Evolutionary conservation across 2,329 filamentous ascomycete species (phyloP), one percentile per base, ranked within the genome.

Genomic region (Talaromyces sp.): DNA sequence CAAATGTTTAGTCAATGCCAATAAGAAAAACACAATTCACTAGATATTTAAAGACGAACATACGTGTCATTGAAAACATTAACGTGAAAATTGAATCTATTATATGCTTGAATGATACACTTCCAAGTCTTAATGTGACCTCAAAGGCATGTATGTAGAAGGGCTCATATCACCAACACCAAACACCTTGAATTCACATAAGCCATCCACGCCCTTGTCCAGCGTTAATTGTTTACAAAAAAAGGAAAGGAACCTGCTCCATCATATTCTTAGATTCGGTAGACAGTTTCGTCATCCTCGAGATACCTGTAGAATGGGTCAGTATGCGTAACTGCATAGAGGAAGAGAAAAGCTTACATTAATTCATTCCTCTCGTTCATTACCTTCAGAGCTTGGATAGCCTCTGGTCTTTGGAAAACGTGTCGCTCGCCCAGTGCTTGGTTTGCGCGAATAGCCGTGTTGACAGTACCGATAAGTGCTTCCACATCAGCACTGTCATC

Each of bases 321-420:
- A 64, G 62, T 65, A 60, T 65, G 54, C 19, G 11, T 27, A 7
- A 14, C 14, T 29, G 31, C 2, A 29, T 26, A 24, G 24, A 8
- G 43, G 48, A 60, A n/a, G 35, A 51, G 38, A 26, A 38, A 17
- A 12, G 86, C 90, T 84, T 80, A 93, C 92, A 99, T 99, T 71
- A 99, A 87, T 79, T 93, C 88, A 74, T 97, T 97, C 67, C 83
- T 81, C 65, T 90, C 87, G 68, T 91, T 88, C 85, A 99, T 87
- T 71, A 83, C 86, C 74, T 85, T 85, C 60, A 99, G 79, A 51
- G 91, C 92, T 73, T 88, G 84, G 61, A 88, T 78, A 0, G 89
- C 91, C 75, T 99, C 94, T 0, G 79, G 80, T 41, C 82, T 82
- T 27, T 80, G 82, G 76, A 96, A 99, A 41, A 81, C 75, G 14